phyloP scores from a whole-genome alignment of 257 asterid species.

The Linaria vulgaris region DNA sequence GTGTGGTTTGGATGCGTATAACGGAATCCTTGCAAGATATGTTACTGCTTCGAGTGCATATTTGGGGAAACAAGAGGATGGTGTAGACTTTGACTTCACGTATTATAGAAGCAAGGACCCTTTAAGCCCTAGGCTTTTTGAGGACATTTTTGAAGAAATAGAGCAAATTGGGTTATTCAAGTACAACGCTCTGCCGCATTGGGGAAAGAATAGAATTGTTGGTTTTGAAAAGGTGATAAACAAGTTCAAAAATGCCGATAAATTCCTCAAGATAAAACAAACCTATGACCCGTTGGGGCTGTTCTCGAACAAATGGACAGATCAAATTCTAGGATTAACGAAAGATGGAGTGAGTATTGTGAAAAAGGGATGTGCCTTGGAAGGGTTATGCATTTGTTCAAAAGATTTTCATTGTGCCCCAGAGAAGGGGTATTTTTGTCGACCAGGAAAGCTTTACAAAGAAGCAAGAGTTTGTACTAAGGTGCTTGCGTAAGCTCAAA shows the following conservation, averaged over 20 bases:
- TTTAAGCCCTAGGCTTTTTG: slow-evolving; percentile 40
- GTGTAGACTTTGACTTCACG: slow-evolving; percentile 50
- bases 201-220: slow-evolving; percentile 74
- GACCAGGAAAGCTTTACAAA: slow-evolving; percentile 41
- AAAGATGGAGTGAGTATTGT: slow-evolving; percentile 29
- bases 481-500: no score
- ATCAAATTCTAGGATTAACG: slow-evolving; percentile 49
- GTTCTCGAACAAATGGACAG: slow-evolving; percentile 61
- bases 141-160: slow-evolving; percentile 55
- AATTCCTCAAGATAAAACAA: slow-evolving; percentile 38
- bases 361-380: slow-evolving; percentile 57
- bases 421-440: slow-evolving; percentile 43
- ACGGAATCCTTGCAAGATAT: slow-evolving; percentile 54
- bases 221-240: slow-evolving; percentile 47
- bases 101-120: slow-evolving; percentile 64
- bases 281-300: slow-evolving; percentile 46
- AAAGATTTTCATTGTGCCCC: slow-evolving; percentile 66
- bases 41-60: slow-evolving; percentile 49
- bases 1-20: slow-evolving; percentile 52
- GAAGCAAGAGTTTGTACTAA: slow-evolving; percentile 59
- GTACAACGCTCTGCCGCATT: slow-evolving; percentile 57
- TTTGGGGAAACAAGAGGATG: slow-evolving; percentile 58
- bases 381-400: slow-evolving; percentile 64
- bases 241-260: slow-evolving; percentile 32
- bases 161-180: slow-evolving; percentile 65